Evolutionary conservation across 495 filamentous ascomycete species (phyloP), one percentile per base, ranked within the genome.

Genomic region (Cladorrhinum samala): DNA sequence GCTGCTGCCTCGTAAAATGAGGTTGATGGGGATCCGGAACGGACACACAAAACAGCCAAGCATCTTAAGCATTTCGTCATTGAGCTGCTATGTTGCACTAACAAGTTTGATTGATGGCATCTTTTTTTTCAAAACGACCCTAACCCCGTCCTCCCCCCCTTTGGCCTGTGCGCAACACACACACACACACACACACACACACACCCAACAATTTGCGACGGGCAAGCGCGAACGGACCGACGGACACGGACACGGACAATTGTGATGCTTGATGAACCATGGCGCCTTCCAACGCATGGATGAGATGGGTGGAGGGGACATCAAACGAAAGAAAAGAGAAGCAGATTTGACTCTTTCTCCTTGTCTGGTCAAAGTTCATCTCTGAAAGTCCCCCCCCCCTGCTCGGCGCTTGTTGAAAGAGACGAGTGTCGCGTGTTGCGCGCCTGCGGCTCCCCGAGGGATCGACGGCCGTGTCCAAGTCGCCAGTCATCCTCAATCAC

Each of bases 401-500:
- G n/a, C n/a, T n/a, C n/a, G n/a, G n/a, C n/a, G 5, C 36, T 30
- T 16, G 17, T 48, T 17, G 5, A 4, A 25, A 39, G 23, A 11
- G 21, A 43, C 25, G 23, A 27, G 45, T 40, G 46, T 25, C n/a
- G 41, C 39, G 16, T 48, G n/a, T 20, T 21, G n/a, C 9, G 11
- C 44, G 18, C 14, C 37, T 52, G 45, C 44, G 49, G 48, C 33
- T 46, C 48, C 36, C 36, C 48, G 42, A 45, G 13, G 18, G 42
- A 21, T 21, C 24, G 14, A 13, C 42, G 13, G 18, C 42, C 42
- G 18, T 37, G 30, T 6, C 30, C 30, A 37, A n/a, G n/a, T n/a
- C n/a, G n/a, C n/a, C n/a, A n/a, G n/a, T n/a, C 14, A 7, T 7
- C 30, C 30, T 6, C 6, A 14, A 37, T 37, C 14, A 7, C 7